Base-by-base conservation (phyloP, 2,329 filamentous ascomycete genomes). In the Waltergamsia citrina region DNA sequence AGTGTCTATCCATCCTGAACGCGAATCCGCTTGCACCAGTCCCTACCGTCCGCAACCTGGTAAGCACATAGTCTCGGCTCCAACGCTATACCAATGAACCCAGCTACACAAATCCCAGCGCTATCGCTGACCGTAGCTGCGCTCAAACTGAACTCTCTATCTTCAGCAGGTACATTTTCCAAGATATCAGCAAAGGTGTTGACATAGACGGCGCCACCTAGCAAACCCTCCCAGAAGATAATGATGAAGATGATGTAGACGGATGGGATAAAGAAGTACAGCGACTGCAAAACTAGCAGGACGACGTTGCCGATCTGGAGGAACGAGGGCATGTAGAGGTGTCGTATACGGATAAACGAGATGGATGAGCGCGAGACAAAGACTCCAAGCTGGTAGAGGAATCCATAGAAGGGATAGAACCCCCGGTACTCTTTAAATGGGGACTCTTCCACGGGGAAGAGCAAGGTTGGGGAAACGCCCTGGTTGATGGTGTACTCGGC, bases 401-500 rank as follows among this genome's bases (percentile, higher is more conserved):
- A 88, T 42, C 83, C 83, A 57, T 98, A 98, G 41, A 90, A 85
- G 1, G 90, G 88, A 50, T 98, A 98, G 55, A 95, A 96, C 21
- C 80, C 81, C 26, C 90, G 80, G 53, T 79, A 92, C 44, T 85
- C 74, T 21, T 65, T 60, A 53, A 96, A 96, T 0, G 92, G 92
- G 1, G 84, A 81, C 9, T 71, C 59, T 2, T 68, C 52, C 1
- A 95, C 66, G 0, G 88, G 86, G 52, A 94, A 98, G 5, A 98
- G 72, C 0, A 96, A 66, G 0, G 87, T 94, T 1, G 92, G 90
- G 0, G 86, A 70, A 1, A 96, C 86, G 23, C 88, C 90, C 62
- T 94, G 88, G 61, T 96, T 96, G 58, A 96, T 95, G 36, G 85
- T 93, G 55, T 98, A 98, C 63, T 98, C 92, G 37, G 88, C 86